Conservation (phyloP, 2,329 filamentous ascomycete species). For the Corniculantispora saksenae region DNA sequence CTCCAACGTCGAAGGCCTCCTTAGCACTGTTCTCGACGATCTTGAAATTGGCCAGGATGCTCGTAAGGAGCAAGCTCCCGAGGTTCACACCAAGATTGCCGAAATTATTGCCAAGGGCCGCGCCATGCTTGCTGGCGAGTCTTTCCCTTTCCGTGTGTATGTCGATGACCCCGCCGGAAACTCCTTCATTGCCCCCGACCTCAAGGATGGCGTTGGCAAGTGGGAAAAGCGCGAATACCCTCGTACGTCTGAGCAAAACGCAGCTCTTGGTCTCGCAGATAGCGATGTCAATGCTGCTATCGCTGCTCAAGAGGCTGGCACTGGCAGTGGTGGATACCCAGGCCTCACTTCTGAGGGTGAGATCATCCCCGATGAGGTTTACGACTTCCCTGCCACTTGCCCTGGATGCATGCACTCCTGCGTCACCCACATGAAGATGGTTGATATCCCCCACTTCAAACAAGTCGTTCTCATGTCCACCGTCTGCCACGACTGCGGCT, state of each 20-base stretch:
- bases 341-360: slow-evolving; percentile 61
- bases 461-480: slow-evolving; percentile 96
- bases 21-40: slow-evolving; percentile 77
- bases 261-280: slow-evolving; percentile 73
- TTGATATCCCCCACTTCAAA: slow-evolving; percentile 97
- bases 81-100: slow-evolving; percentile 76
- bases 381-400: slow-evolving; percentile 88
- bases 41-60: slow-evolving; percentile 80
- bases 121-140: slow-evolving; percentile 74
- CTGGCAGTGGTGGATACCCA: slow-evolving; percentile 50
- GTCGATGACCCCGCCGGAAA: slow-evolving; percentile 93
- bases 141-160: slow-evolving; percentile 84
- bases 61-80: slow-evolving; percentile 75
- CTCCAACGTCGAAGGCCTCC: slow-evolving; percentile 88
- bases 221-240: slow-evolving; percentile 84
- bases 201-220: slow-evolving; percentile 78
- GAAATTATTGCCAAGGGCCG: slow-evolving; percentile 72
- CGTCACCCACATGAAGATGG: slow-evolving; percentile 97
- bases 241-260: slow-evolving; percentile 84
- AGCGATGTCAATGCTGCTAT: slow-evolving; percentile 57
- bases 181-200: slow-evolving; percentile 90
- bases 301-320: slow-evolving; percentile 7
- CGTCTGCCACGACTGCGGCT: slow-evolving; percentile 86
- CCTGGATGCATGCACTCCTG: slow-evolving; percentile 86
- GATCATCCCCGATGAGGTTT: slow-evolving; percentile 91